Evolutionary conservation across 169 alveolate species (phyloP).

Genomic region (Besnoitia besnoiti): DNA sequence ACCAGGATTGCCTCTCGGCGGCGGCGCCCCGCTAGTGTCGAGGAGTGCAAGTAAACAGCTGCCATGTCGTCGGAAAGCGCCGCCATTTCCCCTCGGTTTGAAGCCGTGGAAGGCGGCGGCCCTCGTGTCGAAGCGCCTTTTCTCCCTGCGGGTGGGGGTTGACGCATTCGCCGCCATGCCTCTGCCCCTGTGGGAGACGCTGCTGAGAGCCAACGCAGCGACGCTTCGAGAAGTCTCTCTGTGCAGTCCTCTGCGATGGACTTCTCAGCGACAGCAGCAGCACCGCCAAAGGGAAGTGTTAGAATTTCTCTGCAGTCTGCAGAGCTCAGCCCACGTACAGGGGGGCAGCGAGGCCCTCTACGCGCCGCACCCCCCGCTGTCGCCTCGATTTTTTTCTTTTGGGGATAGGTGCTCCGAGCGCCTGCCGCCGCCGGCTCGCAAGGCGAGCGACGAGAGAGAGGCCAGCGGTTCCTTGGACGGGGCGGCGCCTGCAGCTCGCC

Average conservation of each 20-base stretch:
- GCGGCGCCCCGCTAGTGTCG: too few relatives aligned
- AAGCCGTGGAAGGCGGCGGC: conserved; percentile 11
- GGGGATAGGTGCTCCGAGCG: too few relatives aligned
- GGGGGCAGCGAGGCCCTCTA: too few relatives aligned
- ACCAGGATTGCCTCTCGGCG: too few relatives aligned
- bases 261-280: conserved; percentile 1
- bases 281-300: not conserved
- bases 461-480: not conserved
- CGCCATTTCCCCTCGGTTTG: too few relatives aligned
- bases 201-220: not conserved
- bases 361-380: too few relatives aligned
- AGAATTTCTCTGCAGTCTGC: not conserved
- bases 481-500: not conserved
- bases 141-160: not conserved
- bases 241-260: not conserved
- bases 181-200: not conserved
- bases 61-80: too few relatives aligned
- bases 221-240: not conserved
- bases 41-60: too few relatives aligned
- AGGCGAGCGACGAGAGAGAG: too few relatives aligned
- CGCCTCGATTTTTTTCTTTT: too few relatives aligned
- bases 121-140: not conserved
- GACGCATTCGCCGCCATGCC: not conserved
- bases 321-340: not conserved
- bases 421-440: too few relatives aligned